These are phyloP conservation scores for Scheffersomyces quercinus DNA, from an alignment of 1,139 yeast genomes.

Conservation along the genomic window DNA sequence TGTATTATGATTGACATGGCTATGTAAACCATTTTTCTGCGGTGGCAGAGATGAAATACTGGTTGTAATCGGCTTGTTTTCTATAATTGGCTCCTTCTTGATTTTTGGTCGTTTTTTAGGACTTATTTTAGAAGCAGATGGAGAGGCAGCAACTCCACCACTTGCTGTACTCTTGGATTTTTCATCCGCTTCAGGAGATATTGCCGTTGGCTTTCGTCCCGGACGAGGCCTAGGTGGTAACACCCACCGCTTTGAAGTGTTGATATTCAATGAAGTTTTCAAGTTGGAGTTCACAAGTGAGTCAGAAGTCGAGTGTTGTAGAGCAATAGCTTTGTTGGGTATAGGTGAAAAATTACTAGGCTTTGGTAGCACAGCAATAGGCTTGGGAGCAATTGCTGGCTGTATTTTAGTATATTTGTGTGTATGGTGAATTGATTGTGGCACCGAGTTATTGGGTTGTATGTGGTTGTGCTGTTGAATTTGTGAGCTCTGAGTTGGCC, in stretches of 20 bases:
- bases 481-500: background rate
- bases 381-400: conserved; percentile 44
- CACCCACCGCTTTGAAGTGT: conserved; percentile 62
- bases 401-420: conserved; percentile 39
- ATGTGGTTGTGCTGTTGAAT: background rate
- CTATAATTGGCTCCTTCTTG: conserved; percentile 4
- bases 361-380: conserved; percentile 32
- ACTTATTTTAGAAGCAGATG: conserved; percentile 2
- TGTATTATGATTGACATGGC: too few species aligned
- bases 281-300: conserved; percentile 15
- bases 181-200: conserved; percentile 7
- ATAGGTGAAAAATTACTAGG: conserved; percentile 19
- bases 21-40: too few species aligned
- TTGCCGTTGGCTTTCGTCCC: conserved; percentile 48
- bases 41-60: too few species aligned
- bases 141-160: too few species aligned
- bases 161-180: conserved; percentile 7
- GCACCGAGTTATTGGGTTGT: background rate
- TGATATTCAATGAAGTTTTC: conserved; percentile 31
- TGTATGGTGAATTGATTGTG: conserved; percentile 1
- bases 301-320: conserved; percentile 16
- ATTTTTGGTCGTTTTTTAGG: conserved; percentile 13
- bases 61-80: too few species aligned
- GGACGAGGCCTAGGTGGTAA: conserved; percentile 67
- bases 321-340: conserved; percentile 10